Evolutionary conservation across 2,329 filamentous ascomycete genomes (phyloP).

Genomic region (Diaporthe ampelina): DNA sequence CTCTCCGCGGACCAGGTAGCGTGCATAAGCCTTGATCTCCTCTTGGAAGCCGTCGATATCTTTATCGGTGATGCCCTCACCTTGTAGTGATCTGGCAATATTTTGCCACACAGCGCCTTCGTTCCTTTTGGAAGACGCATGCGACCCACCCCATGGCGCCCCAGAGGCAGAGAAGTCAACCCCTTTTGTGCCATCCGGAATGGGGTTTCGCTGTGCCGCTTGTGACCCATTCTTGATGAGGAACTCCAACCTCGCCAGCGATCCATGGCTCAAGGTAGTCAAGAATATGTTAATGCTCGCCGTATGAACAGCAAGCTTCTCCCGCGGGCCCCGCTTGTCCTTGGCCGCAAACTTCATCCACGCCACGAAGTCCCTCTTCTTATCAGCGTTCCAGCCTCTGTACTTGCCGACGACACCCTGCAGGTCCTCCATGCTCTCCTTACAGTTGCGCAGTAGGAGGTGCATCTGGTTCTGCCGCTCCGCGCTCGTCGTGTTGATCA

Average conservation of each 20-base stretch:
- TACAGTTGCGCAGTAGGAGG: constrained; percentile 14
- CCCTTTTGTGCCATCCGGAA: not conserved
- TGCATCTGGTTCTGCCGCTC: constrained; percentile 28
- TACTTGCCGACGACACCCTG: constrained; percentile 10
- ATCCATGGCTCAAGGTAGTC: constrained; percentile 15
- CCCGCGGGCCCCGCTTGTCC: constrained; percentile 24
- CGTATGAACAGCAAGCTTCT: constrained; percentile 7
- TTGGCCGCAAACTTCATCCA: constrained; percentile 28
- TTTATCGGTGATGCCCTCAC: not conserved
- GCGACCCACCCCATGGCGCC: not conserved
- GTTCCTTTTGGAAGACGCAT: not conserved
- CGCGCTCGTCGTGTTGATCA: constrained; percentile 15
- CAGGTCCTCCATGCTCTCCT: constrained; percentile 19
- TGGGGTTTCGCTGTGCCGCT: not conserved
- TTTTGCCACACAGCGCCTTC: not conserved
- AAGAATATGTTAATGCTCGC: constrained; percentile 29
- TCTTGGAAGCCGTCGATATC: constrained; percentile 9
- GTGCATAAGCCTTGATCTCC: constrained; percentile 27
- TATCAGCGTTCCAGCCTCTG: constrained; percentile 3
- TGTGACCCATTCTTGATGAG: constrained; percentile 21
- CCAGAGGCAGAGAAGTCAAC: not conserved
- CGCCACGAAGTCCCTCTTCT: constrained; percentile 28
- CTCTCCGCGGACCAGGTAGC: constrained; percentile 6
- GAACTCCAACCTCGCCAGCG: constrained; percentile 20
- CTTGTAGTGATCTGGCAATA: not conserved